These are phyloP conservation scores for Amoebophrya sp. DNA, from an alignment of 169 alveolate species.

Conservation along the genomic window DNA sequence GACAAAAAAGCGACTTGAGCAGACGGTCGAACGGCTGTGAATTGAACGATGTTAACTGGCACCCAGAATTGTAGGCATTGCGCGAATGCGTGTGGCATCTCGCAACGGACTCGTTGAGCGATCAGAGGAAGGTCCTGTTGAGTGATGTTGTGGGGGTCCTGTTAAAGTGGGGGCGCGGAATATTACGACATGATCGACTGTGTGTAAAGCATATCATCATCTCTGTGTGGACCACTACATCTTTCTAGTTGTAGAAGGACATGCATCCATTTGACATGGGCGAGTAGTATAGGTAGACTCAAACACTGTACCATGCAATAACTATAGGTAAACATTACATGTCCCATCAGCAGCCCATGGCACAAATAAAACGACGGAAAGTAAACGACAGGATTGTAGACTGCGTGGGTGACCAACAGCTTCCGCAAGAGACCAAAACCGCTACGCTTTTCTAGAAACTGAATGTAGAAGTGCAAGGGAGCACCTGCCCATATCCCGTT, in stretches of 20 bases:
- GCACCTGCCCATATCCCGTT: not conserved
- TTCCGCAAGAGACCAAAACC: not conserved
- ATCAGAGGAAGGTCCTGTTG: not conserved
- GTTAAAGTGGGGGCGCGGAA: too few relatives aligned
- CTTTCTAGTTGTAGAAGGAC: too few relatives aligned
- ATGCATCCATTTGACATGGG: too few relatives aligned
- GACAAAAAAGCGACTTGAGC: not conserved
- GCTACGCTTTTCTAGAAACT: not conserved
- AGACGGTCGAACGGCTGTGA: not conserved
- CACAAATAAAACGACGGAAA: not conserved
- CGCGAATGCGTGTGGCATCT: not conserved
- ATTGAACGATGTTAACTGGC: not conserved
- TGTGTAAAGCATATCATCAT: too few relatives aligned
- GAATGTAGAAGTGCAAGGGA: not conserved
- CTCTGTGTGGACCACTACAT: too few relatives aligned
- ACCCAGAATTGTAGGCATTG: slow-evolving; percentile 15
- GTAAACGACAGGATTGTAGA: not conserved
- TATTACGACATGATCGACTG: too few relatives aligned
- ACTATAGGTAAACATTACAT: too few relatives aligned
- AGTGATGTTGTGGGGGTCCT: too few relatives aligned
- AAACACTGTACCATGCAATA: too few relatives aligned
- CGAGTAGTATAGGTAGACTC: too few relatives aligned
- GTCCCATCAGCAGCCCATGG: not conserved
- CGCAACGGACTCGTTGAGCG: not conserved
- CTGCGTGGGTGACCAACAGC: not conserved